A percentile compares a stretch with the other conserved stretches of the same genome.
Conservation (phyloP, 169 alveolate genomes). For the Eimeria sp. region DNA sequence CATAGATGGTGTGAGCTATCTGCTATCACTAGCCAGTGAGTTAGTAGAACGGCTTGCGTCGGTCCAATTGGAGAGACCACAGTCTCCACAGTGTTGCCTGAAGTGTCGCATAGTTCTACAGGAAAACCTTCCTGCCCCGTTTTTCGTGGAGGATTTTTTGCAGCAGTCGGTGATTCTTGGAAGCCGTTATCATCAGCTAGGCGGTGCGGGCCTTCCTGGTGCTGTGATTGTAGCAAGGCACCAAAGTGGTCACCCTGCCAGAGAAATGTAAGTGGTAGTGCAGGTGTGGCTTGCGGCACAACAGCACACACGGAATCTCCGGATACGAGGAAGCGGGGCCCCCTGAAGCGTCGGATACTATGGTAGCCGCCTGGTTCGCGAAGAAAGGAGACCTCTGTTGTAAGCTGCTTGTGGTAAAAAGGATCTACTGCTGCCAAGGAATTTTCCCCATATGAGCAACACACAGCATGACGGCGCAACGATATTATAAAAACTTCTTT, state of each 20-base stretch:
- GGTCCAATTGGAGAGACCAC: slow-evolving; percentile 54
- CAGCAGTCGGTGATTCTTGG: not conserved
- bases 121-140: slow-evolving; percentile 51
- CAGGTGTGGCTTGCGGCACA: slow-evolving; percentile 63
- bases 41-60: slow-evolving; percentile 22
- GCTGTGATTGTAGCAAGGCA: slow-evolving; percentile 26
- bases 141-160: slow-evolving; percentile 2
- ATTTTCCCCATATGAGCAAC: slow-evolving; percentile 51
- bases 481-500: not conserved
- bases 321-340: slow-evolving; percentile 45
- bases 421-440: slow-evolving; percentile 33
- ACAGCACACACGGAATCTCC: slow-evolving; percentile 39
- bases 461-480: slow-evolving; percentile 25
- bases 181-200: slow-evolving; percentile 27
- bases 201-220: slow-evolving; percentile 57
- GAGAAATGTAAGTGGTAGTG: not conserved
- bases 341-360: slow-evolving; percentile 17
- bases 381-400: slow-evolving; percentile 57
- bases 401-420: not conserved
- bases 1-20: slow-evolving; percentile 63
- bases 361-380: not conserved
- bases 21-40: slow-evolving; percentile 62
- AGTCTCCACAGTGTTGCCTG: slow-evolving; percentile 71
- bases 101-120: slow-evolving; percentile 48
- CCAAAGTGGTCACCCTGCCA: slow-evolving; percentile 29